Base-by-base conservation (phyloP, 345 rosid species). In the Syzygium aqueum region DNA sequence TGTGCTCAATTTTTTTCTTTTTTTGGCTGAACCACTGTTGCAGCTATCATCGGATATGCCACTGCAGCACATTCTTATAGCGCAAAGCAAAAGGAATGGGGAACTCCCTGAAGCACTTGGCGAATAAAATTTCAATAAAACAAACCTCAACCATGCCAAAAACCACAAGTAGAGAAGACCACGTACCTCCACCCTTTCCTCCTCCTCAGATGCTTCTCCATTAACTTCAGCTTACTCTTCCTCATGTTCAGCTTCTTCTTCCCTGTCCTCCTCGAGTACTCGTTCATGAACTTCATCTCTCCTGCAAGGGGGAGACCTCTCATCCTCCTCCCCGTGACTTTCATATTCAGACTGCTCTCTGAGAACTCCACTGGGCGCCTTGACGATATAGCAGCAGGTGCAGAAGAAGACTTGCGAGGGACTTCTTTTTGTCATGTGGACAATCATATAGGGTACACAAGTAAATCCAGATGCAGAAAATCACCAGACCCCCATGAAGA, bases 291-390 rank as follows among this genome's bases (percentile, higher is more conserved):
- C 98, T 91, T 94, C 97, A 82, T 88, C 90, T 89, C 95, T 93
- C 89, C 94, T 92, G 84, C 90, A 93, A 17, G 90, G 85, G 5
- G 89, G 93, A 85, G 96, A 85, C 85, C 94, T 95, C 89, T 92
- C 98, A 90, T 90, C 93, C 87, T 95, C 99, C 86, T 94, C 97
- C 73, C 94, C 99, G 87, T 96, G 97, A 87, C 94, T 96, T 92
- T 96, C 99, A 89, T 97, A 96, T 83, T 97, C 99, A 28, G 98
- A 97, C 90, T 95, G 87, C 98, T 96, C 82, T 94, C 98, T 27
- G 98, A 95, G 93, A 94, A 96, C 86, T 91, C 94, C 88, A 92
- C 90, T n/a, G 94, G 97, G 43, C 93, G 98, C 85, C 96, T 91
- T 63, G 97, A 89, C 46, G 94, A 90, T 91, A 95, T 96, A 51